phyloP scores from a whole-genome alignment of 805 yeast species.

The Candida ipomoeae region DNA sequence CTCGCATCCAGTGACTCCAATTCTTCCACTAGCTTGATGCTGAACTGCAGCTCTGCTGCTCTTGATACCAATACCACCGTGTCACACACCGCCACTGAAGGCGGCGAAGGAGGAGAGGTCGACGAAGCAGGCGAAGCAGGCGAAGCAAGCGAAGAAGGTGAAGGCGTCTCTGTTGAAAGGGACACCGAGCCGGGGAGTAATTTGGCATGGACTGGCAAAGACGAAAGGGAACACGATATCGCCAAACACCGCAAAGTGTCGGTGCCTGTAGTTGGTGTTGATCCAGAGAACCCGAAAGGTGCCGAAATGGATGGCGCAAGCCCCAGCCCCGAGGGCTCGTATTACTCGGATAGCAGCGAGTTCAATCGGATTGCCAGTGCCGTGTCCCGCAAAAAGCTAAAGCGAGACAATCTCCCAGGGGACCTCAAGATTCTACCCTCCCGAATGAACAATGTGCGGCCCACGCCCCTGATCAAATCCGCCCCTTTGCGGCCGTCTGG shows the following conservation, averaged over 20 bases:
- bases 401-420: constrained; percentile 13
- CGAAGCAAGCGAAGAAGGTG: neutral
- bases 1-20: neutral
- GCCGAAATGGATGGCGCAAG: neutral
- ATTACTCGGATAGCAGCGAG: constrained; percentile 6
- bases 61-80: neutral
- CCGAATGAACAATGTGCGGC: neutral
- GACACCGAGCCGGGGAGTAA: neutral
- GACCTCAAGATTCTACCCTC: constrained; percentile 9
- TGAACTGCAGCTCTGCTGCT: constrained; percentile 1
- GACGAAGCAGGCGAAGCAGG: too few relatives aligned
- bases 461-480: constrained; percentile 12
- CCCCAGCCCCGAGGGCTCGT: neutral
- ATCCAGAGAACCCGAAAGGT: neutral
- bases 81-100: neutral
- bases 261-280: neutral
- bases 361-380: constrained; percentile 8
- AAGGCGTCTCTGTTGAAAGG: neutral
- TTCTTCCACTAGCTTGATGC: neutral
- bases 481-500: constrained; percentile 15
- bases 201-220: neutral
- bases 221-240: neutral
- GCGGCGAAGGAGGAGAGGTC: neutral
- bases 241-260: neutral
- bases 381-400: constrained; percentile 8